Percentiles rank a stretch among this genome's conserved stretches.
These are phyloP conservation scores for Alternaria brassicae DNA, from an alignment of 2,329 filamentous ascomycete genomes.

Conservation along the genomic window DNA sequence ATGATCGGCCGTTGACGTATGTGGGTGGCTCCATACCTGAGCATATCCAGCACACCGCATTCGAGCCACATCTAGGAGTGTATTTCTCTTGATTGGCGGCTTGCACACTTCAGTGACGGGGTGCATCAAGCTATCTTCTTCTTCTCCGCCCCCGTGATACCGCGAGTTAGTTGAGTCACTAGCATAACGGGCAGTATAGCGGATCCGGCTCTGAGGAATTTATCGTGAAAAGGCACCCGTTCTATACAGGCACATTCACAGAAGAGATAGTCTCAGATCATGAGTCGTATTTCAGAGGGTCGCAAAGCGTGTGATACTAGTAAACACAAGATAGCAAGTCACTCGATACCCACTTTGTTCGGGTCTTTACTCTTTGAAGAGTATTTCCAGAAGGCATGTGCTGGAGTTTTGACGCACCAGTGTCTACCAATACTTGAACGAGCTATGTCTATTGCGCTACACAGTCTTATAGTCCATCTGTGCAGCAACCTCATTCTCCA, in stretches of 20 bases:
- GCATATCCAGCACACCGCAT: too few relatives aligned
- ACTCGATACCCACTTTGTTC: not conserved
- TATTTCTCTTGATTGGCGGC: too few relatives aligned
- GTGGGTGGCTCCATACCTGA: not conserved
- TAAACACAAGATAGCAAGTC: not conserved
- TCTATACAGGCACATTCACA: not conserved
- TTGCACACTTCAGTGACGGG: not conserved
- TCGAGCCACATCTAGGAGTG: not conserved
- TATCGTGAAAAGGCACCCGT: not conserved
- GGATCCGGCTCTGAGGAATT: not conserved
- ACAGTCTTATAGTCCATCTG: not conserved
- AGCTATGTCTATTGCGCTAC: not conserved
- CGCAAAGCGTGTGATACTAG: not conserved
- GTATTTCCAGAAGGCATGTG: not conserved
- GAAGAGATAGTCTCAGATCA: not conserved
- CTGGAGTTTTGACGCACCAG: not conserved
- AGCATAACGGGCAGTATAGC: not conserved
- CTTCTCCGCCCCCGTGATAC: not conserved
- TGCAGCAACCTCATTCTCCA: slow-evolving; percentile 22
- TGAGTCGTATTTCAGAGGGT: not conserved
- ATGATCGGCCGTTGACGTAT: not conserved
- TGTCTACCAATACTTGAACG: too few relatives aligned
- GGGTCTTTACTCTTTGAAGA: not conserved
- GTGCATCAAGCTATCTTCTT: not conserved
- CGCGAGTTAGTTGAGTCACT: not conserved